phyloP scores from a whole-genome alignment of 1,284 basidiomycete species.

The Cryptococcus maquisensis region DNA sequence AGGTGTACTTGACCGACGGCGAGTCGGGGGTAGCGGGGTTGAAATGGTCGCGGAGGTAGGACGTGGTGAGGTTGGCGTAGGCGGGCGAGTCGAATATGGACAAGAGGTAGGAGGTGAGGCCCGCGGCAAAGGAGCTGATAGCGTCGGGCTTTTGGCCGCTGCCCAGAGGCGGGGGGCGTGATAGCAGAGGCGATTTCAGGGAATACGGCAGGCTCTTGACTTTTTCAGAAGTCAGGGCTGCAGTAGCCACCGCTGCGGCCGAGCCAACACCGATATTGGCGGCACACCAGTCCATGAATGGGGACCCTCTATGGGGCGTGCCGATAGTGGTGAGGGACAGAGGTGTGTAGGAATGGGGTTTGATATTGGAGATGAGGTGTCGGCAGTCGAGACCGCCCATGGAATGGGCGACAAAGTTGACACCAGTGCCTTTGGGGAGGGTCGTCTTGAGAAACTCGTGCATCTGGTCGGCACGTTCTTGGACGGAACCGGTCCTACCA shows the following conservation, averaged over 20 bases:
- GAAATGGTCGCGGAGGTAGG: constrained; percentile 78
- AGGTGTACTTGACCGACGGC: constrained; percentile 83
- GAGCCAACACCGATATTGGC: constrained; percentile 82
- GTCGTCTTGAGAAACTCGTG: constrained; percentile 68
- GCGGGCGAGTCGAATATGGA: constrained; percentile 93
- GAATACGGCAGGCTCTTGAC: constrained; percentile 46
- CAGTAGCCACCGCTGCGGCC: constrained; percentile 32
- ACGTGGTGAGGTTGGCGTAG: constrained; percentile 88
- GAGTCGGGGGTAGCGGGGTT: constrained; percentile 87
- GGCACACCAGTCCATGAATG: constrained; percentile 99
- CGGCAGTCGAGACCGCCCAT: constrained; percentile 94
- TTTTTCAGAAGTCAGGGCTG: constrained; percentile 19
- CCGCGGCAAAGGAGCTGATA: constrained; percentile 35
- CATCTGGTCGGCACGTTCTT: constrained; percentile 73
- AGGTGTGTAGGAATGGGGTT: constrained; percentile 77
- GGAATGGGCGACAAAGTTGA: constrained; percentile 94
- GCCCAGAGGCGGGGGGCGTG: constrained; percentile 24
- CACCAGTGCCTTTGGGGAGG: constrained; percentile 59
- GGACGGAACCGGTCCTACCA: constrained; percentile 81
- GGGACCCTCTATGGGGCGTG: constrained; percentile 92
- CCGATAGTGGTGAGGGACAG: constrained; percentile 83
- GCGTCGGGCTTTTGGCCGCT: constrained; percentile 13
- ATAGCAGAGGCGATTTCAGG: constrained; percentile 52
- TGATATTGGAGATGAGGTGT: constrained; percentile 80
- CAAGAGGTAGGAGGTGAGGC: constrained; percentile 78